Evolutionary conservation across 192 early-diverging fungal genomes (phyloP).

Genomic region (Backusella mclennaniae): DNA sequence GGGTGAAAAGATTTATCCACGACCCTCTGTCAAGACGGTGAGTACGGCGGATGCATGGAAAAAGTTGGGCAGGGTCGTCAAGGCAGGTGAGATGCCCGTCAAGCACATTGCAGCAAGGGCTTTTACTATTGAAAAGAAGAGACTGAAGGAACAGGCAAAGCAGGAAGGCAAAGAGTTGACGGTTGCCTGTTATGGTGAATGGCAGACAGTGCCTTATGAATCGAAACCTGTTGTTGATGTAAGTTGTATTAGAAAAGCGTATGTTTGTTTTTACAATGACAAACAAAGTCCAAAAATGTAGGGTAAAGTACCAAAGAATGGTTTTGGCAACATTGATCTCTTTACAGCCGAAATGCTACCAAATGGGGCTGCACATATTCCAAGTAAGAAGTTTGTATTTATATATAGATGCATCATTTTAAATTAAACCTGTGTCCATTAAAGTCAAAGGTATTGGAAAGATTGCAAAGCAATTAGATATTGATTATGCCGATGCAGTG

Average conservation of each 20-base stretch:
- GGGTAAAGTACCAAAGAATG: conserved; percentile 80
- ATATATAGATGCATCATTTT: not conserved
- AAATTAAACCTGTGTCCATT: not conserved
- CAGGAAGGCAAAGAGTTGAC: conserved; percentile 28
- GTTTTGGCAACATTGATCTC: conserved; percentile 83
- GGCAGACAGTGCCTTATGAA: conserved; percentile 79
- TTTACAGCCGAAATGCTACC: conserved; percentile 87
- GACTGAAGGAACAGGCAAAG: conserved; percentile 35
- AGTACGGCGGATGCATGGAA: conserved; percentile 62
- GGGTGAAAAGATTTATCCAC: conserved; percentile 78
- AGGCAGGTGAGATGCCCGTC: conserved; percentile 34
- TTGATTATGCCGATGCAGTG: conserved; percentile 84
- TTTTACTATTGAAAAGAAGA: conserved; percentile 43
- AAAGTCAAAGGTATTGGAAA: conserved; percentile 54
- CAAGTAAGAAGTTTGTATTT: conserved; percentile 34
- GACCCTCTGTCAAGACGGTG: conserved; percentile 64
- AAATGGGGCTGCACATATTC: conserved; percentile 70
- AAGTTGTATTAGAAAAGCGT: not conserved
- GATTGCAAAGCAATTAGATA: conserved; percentile 71
- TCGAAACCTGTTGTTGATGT: conserved; percentile 64
- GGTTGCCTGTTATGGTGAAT: conserved; percentile 72
- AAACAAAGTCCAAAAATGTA: conserved; percentile 20
- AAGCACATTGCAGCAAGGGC: conserved; percentile 46
- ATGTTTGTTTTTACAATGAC: too few relatives aligned
- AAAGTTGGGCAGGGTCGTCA: conserved; percentile 57